A percentile compares a stretch with the other conserved stretches of the same genome.
Conservation (phyloP, 129 eudicot species). For the Mikania micrantha region DNA sequence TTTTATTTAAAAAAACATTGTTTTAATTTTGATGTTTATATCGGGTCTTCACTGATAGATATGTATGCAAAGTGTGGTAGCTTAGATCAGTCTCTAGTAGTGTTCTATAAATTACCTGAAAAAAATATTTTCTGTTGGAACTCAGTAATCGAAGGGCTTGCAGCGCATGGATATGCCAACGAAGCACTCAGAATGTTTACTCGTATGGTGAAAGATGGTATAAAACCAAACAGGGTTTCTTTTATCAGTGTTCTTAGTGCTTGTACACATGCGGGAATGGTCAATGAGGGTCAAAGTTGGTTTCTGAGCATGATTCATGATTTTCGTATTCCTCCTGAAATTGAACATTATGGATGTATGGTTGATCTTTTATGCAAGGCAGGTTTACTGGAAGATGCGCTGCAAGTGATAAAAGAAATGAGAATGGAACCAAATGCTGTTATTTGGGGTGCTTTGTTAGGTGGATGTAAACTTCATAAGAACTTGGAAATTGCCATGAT, state of each 20-base stretch:
- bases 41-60: conserved; percentile 78
- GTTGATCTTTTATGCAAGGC: conserved; percentile 80
- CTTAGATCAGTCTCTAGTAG: conserved; percentile 54
- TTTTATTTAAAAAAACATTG: conserved; percentile 23
- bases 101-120: conserved; percentile 59
- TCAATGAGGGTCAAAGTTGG: conserved; percentile 40
- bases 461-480: conserved; percentile 79
- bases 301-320: conserved; percentile 28
- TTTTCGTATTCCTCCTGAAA: conserved; percentile 46
- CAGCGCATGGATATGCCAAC: conserved; percentile 55
- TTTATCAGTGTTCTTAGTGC: conserved; percentile 77
- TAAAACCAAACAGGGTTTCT: conserved; percentile 61
- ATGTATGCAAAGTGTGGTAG: conserved; percentile 86
- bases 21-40: conserved; percentile 51
- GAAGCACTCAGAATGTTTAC: conserved; percentile 61
- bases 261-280: conserved; percentile 73
- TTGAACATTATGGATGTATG: conserved; percentile 88
- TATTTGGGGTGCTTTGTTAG: conserved; percentile 76
- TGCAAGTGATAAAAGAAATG: conserved; percentile 58
- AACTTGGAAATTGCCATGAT: conserved; percentile 65
- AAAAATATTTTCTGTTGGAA: conserved; percentile 86
- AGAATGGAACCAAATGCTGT: conserved; percentile 71
- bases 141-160: conserved; percentile 78
- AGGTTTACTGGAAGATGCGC: conserved; percentile 59
- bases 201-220: conserved; percentile 43